Evolutionary conservation across 2,329 filamentous ascomycete species (phyloP), one percentile per base, ranked within the genome.

Genomic region (Colletotrichum trifolii): DNA sequence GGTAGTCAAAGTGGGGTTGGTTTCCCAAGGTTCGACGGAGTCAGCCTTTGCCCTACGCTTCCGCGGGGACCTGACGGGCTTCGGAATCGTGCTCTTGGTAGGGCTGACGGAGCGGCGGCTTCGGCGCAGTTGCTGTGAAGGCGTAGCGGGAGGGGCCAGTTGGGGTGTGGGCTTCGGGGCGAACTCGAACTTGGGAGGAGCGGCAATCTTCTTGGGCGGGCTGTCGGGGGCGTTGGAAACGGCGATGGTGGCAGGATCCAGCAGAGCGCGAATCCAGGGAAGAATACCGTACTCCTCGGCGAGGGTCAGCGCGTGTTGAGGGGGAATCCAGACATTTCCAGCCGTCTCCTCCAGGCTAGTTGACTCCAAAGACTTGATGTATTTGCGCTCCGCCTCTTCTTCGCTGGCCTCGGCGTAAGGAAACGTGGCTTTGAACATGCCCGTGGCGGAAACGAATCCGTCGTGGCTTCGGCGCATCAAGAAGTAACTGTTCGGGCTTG

Each of bases 301-400:
- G 11, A 99, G 85, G 63, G 87, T 81, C 48, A 99, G 85, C 40
- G 96, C 96, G 87, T 88, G 80, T 69, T 90, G 85, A 6, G 95
- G 94, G 50, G 93, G 89, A 54, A 98, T 94, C 96, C 96, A 99
- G 56, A 99, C 89, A 77, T 97, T 99, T 49, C 96, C 96, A 34
- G 96, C 96, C 36, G 96, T 94, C 83, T 98, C 96, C 75, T 98
- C 94, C 61, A 85, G 85, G 71, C 94, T 97, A 9, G 94, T 96
- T 36, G 91, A 91, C 39, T 87, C 79, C 35, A 96, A 89, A 7
- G 86, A 87, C 82, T 97, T 97, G 79, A 99, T 90, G 79, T 93
- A 94, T 72, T 86, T 88, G 75, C 92, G 90, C 81, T 96, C 92
- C 2, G 81, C 79, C 71, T 92, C 88, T 74, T 96, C 92, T 70